These are phyloP conservation scores for Scenedesmus sp. DNA, from an alignment of 163 green algal genomes.

Conservation along the genomic window DNA sequence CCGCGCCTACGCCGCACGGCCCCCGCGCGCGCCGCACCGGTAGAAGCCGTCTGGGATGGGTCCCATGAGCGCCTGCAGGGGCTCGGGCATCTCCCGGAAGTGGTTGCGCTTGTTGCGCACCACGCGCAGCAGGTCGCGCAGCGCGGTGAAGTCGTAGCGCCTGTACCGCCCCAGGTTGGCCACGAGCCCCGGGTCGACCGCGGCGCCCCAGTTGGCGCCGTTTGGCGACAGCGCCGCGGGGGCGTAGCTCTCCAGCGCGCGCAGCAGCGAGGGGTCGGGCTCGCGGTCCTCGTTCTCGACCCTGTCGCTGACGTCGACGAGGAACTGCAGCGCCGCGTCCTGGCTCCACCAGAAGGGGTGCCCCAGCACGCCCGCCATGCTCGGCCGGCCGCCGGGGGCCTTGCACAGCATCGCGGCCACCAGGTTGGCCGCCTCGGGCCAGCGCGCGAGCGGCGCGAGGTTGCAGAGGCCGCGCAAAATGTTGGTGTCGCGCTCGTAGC, in stretches of 20 bases:
- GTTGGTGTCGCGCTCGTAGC: slow-evolving; percentile 89
- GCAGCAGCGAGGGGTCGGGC: slow-evolving; percentile 71
- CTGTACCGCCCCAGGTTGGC: slow-evolving; percentile 84
- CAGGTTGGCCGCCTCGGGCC: slow-evolving; percentile 80
- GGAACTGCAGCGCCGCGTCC: slow-evolving; percentile 86
- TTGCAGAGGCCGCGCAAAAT: slow-evolving; percentile 75
- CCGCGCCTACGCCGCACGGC: no score
- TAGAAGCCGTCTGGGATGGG: slow-evolving; percentile 83
- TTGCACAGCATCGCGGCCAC: slow-evolving; percentile 64
- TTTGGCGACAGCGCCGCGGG: slow-evolving; percentile 51
- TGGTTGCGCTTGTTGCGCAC: slow-evolving; percentile 99
- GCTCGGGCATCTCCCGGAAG: slow-evolving; percentile 90
- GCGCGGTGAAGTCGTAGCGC: slow-evolving; percentile 77
- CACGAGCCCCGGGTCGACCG: slow-evolving; percentile 77
- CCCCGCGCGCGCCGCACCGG: slow-evolving; percentile 37
- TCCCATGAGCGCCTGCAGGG: slow-evolving; percentile 82
- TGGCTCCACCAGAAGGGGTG: slow-evolving; percentile 95
- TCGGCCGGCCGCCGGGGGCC: slow-evolving; percentile 65
- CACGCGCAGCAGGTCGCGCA: slow-evolving; percentile 96
- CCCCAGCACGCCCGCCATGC: slow-evolving; percentile 68
- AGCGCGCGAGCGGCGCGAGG: slow-evolving; percentile 61
- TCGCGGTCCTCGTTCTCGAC: slow-evolving; percentile 95
- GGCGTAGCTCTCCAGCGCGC: slow-evolving; percentile 59
- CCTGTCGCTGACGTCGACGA: slow-evolving; percentile 85
- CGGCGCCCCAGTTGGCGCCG: slow-evolving; percentile 74